phyloP scores from a whole-genome alignment of 2,329 filamentous ascomycete genomes.

The Ilyonectria robusta region DNA sequence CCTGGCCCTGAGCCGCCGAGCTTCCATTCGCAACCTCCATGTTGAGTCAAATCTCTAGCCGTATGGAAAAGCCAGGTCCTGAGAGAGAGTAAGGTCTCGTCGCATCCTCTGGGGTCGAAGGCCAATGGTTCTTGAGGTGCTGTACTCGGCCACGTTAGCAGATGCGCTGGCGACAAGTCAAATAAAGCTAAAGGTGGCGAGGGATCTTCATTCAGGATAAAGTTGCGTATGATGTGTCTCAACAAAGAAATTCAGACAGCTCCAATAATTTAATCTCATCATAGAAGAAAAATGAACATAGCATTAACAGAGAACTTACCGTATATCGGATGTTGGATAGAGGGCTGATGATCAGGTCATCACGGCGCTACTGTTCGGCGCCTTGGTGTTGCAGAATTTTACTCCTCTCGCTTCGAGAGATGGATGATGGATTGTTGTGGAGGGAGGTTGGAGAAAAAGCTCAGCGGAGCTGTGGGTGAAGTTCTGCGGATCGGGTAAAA shows the following conservation, averaged over 20 bases:
- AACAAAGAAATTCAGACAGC: constrained; percentile 79
- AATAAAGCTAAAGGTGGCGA: constrained; percentile 1
- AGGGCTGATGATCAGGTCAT: constrained; percentile 19
- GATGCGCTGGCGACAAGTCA: neutral
- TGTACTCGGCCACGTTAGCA: constrained; percentile 33
- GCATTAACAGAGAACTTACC: constrained; percentile 44
- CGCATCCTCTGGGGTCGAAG: constrained; percentile 41
- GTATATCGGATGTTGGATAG: constrained; percentile 7
- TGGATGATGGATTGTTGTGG: constrained; percentile 31
- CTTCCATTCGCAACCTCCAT: constrained; percentile 63
- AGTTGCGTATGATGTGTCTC: constrained; percentile 74
- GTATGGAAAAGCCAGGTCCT: constrained; percentile 35
- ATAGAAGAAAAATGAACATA: constrained; percentile 46
- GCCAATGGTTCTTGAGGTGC: constrained; percentile 6
- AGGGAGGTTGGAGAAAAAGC: constrained; percentile 29
- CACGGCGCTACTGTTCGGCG: constrained; percentile 7
- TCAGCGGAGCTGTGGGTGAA: constrained; percentile 23
- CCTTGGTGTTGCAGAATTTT: constrained; percentile 18
- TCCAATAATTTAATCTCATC: constrained; percentile 77
- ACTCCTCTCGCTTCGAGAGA: constrained; percentile 27
- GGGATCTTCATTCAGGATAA: constrained; percentile 53
- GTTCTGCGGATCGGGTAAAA: constrained; percentile 35
- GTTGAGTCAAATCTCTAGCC: constrained; percentile 36
- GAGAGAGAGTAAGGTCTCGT: constrained; percentile 29
- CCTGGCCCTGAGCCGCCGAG: constrained; percentile 52